Evolutionary conservation across 2,329 filamentous ascomycete genomes (phyloP), one percentile per base, ranked within the genome.

Genomic region (Penicillium olsonii): DNA sequence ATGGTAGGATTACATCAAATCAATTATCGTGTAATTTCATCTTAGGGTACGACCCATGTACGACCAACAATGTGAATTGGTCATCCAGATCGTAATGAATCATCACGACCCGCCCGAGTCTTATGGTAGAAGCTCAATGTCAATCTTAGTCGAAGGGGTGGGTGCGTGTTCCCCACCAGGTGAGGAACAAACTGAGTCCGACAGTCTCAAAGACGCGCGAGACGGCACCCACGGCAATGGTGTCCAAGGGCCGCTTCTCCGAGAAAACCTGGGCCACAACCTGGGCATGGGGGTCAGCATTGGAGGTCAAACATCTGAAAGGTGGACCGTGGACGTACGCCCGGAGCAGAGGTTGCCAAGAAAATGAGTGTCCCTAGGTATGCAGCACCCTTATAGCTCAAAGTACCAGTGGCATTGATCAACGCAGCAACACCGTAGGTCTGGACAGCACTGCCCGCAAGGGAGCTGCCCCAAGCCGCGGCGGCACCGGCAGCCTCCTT

Each of bases 141-240:
- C 22, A 4, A 5, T 15, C 62, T 81, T 87, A 92, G 68, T 91
- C 84, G 74, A 96, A 95, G 53, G 90, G 90, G 79, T 91, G 92
- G 76, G 90, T 94, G 70, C 88, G 87, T 67, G 92, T 96, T 67
- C 92, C 92, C 92, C 92, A 97, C 88, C 90, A 97, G 70, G 90
- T 96, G 65, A 97, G 81, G 83, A 97, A 90, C 67, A 96, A 72
- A 56, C 88, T 91, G 51, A 97, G 83, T 57, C 92, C 94, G 52
- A 97, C 84, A 3, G 94, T 96, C 84, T 97, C 94, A 63, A 96
- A 83, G 63, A 94, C 77, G 76, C 94, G 92, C 68, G 89, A 87
- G 42, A 94, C 76, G 55, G 88, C 84, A 68, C 88, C 88, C 60
- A 96, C 87, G 62, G 90, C 90, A 61, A 97, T 84, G 55, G 89